A percentile compares a stretch with the other conserved stretches of the same genome.
These are phyloP conservation scores for Fraxinus excelsior DNA, from an alignment of 257 asterid genomes.

Conservation along the genomic window DNA sequence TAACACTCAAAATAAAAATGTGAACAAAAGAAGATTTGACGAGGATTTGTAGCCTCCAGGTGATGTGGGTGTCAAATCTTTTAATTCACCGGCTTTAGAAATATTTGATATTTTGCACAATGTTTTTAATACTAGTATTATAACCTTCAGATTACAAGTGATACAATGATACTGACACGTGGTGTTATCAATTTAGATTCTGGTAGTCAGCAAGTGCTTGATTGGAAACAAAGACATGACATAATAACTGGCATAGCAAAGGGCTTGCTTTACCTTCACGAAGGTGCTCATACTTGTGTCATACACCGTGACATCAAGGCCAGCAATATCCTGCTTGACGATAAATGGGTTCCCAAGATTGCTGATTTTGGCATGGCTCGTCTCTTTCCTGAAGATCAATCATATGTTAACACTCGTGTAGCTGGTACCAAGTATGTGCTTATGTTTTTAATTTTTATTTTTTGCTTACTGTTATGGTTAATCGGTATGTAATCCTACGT, in stretches of 20 bases:
- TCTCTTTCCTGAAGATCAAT: constrained; percentile 70
- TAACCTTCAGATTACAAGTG: constrained; percentile 4
- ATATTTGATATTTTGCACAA: background rate
- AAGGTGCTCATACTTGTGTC: constrained; percentile 71
- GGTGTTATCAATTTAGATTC: constrained; percentile 49
- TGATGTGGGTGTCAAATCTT: background rate
- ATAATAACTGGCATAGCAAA: constrained; percentile 70
- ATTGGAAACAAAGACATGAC: constrained; percentile 74
- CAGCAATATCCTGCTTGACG: constrained; percentile 86
- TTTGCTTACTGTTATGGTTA: background rate
- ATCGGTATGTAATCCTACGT: background rate
- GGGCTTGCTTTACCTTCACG: constrained; percentile 87
- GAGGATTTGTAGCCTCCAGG: background rate
- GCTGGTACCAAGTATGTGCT: constrained; percentile 89
- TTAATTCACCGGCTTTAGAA: background rate
- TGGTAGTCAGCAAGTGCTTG: constrained; percentile 46
- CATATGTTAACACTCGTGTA: constrained; percentile 78
- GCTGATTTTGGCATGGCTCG: constrained; percentile 97
- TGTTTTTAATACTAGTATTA: background rate
- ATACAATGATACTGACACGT: constrained; percentile 8
- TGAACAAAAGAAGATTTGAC: background rate
- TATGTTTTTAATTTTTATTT: background rate
- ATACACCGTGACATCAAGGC: constrained; percentile 95
- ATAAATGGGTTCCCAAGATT: constrained; percentile 86
- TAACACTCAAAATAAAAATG: background rate